These are phyloP conservation scores for Zygosaccharomyces pseudobailii DNA, from an alignment of 1,139 yeast genomes.

Conservation along the genomic window DNA sequence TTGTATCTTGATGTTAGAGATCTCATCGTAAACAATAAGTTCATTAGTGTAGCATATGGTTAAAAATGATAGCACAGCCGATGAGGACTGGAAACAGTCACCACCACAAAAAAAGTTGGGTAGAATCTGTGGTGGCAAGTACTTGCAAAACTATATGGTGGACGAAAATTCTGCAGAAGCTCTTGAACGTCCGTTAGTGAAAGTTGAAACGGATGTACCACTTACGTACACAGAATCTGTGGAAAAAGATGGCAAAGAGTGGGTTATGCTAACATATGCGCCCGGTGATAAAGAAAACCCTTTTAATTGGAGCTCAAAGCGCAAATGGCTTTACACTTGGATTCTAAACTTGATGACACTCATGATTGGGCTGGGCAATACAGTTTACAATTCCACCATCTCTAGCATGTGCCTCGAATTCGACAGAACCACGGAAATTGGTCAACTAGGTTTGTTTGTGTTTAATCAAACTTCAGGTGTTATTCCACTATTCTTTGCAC, in stretches of 20 bases:
- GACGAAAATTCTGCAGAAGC: constrained; percentile 1
- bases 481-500: constrained; percentile 1
- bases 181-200: not conserved
- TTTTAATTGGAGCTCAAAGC: not conserved
- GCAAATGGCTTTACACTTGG: constrained; percentile 2
- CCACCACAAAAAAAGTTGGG: constrained; percentile 1
- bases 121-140: constrained; percentile 2
- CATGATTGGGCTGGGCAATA: constrained; percentile 1
- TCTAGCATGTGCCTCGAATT: not conserved
- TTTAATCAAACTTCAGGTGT: constrained; percentile 2
- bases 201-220: not conserved
- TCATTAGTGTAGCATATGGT: not conserved
- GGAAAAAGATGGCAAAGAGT: constrained; percentile 1
- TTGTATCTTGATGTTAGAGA: not conserved
- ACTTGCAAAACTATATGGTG: not conserved
- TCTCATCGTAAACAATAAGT: not conserved
- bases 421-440: constrained; percentile 1
- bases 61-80: not conserved
- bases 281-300: constrained; percentile 1
- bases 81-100: not conserved
- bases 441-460: not conserved
- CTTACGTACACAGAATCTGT: not conserved
- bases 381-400: constrained; percentile 1
- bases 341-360: not conserved
- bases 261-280: constrained; percentile 1